These are phyloP conservation scores for Canna indica DNA, from an alignment of 176 grass and related monocot species.

Conservation along the genomic window DNA sequence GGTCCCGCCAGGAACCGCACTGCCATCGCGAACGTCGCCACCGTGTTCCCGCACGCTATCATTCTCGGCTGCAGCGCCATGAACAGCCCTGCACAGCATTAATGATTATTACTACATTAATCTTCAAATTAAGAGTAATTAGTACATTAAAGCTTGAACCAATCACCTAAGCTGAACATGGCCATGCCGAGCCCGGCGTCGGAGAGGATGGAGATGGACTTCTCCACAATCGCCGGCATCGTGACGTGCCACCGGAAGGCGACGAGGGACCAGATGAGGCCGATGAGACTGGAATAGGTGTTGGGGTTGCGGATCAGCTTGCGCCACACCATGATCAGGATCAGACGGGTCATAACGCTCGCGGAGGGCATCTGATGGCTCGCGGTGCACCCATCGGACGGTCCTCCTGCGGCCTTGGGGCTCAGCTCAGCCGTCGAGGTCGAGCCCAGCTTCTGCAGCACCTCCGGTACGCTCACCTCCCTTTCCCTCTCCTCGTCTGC, in stretches of 20 bases:
- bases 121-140: not conserved
- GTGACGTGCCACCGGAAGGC: conserved; percentile 79
- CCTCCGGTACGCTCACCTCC: conserved; percentile 19
- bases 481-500: conserved; percentile 17
- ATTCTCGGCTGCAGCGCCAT: conserved; percentile 87
- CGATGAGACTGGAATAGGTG: conserved; percentile 90
- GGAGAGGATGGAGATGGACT: conserved; percentile 94
- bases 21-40: conserved; percentile 45
- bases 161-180: conserved; percentile 91
- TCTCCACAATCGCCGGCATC: conserved; percentile 68
- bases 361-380: conserved; percentile 63
- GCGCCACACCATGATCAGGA: conserved; percentile 96
- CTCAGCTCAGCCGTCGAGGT: conserved; percentile 14
- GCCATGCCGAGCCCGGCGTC: conserved; percentile 97
- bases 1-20: conserved; percentile 75
- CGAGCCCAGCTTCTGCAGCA: conserved; percentile 28
- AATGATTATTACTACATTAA: not conserved
- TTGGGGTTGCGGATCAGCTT: conserved; percentile 94
- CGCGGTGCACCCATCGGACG: conserved; percentile 3
- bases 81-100: conserved; percentile 53
- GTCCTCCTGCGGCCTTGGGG: conserved; percentile 19
- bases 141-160: not conserved
- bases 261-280: conserved; percentile 72
- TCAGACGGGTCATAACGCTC: conserved; percentile 73
- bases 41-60: conserved; percentile 63